A percentile compares a stretch with the other conserved stretches of the same genome.
Conservation (phyloP, 2,329 filamentous ascomycete genomes). For the Talaromyces atroroseus region DNA sequence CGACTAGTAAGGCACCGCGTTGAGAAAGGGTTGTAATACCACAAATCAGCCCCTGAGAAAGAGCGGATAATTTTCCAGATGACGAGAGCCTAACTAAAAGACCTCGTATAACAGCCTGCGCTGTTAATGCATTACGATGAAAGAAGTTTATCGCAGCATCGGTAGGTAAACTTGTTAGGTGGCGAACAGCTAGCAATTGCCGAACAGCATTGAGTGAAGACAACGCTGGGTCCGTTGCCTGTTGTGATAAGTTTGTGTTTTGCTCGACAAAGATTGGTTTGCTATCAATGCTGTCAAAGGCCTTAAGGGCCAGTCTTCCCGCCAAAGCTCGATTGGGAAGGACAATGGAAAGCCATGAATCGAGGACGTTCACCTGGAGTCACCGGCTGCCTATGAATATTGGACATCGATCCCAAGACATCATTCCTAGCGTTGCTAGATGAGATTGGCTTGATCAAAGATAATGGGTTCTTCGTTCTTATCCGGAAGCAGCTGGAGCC, state of each 20-base stretch:
- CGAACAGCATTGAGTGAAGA: not conserved
- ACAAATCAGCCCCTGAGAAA: not conserved
- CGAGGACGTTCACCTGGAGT: conserved; percentile 44
- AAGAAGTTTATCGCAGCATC: not conserved
- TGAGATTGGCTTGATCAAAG: conserved; percentile 49
- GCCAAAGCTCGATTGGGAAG: not conserved
- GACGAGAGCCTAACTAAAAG: not conserved
- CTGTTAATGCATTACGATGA: not conserved
- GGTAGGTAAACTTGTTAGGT: not conserved
- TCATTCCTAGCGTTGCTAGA: conserved; percentile 53
- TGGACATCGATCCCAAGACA: conserved; percentile 44
- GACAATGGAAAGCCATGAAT: not conserved
- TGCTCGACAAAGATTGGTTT: not conserved
- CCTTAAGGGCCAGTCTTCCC: no score
- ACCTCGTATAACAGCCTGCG: not conserved
- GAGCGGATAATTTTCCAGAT: not conserved
- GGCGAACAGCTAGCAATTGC: not conserved
- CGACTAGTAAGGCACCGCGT: not conserved
- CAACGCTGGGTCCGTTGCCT: no score
- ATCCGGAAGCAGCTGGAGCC: conserved; percentile 42
- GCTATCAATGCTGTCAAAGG: no score
- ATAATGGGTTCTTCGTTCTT: conserved; percentile 44
- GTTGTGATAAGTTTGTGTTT: no score
- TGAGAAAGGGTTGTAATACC: not conserved
- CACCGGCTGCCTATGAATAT: conserved; percentile 47